Evolutionary conservation across 495 filamentous ascomycete genomes (phyloP).

Genomic region (Neurospora sp.): DNA sequence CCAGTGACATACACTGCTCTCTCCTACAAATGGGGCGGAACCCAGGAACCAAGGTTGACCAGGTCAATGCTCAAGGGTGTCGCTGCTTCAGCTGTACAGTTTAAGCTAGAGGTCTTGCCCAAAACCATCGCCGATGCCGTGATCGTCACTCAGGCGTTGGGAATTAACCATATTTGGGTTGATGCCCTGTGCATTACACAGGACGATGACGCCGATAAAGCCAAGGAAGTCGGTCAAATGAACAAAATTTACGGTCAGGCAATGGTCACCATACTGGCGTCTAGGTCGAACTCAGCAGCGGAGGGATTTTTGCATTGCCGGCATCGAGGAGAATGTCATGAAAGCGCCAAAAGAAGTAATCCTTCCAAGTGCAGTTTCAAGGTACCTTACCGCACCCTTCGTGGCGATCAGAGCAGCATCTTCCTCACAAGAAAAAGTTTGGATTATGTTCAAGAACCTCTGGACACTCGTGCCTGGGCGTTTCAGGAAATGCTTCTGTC

Average conservation of each 20-base stretch:
- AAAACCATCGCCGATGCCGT: conserved; percentile 22
- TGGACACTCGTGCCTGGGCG: neutral
- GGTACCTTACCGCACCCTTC: neutral
- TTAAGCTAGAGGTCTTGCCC: conserved; percentile 1
- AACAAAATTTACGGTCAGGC: neutral
- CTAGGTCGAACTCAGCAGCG: neutral
- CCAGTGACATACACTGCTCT: neutral
- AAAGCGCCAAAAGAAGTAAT: neutral
- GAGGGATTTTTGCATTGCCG: neutral
- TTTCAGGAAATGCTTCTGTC: neutral
- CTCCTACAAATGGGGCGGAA: neutral
- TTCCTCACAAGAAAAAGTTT: too few species aligned
- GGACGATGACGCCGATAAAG: conserved; percentile 17
- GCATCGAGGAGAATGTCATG: neutral
- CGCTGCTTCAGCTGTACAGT: neutral
- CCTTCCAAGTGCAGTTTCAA: neutral
- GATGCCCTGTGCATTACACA: conserved; percentile 30
- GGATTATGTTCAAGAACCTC: fast-evolving
- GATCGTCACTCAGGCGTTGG: conserved; percentile 8
- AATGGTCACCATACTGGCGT: neutral
- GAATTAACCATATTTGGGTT: conserved; percentile 23
- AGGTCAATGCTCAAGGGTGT: neutral
- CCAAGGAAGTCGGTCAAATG: neutral
- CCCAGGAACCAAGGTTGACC: neutral
- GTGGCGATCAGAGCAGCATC: neutral